These are phyloP conservation scores for Termitomyces heimii DNA, from an alignment of 768 basidiomycete species.

Conservation along the genomic window DNA sequence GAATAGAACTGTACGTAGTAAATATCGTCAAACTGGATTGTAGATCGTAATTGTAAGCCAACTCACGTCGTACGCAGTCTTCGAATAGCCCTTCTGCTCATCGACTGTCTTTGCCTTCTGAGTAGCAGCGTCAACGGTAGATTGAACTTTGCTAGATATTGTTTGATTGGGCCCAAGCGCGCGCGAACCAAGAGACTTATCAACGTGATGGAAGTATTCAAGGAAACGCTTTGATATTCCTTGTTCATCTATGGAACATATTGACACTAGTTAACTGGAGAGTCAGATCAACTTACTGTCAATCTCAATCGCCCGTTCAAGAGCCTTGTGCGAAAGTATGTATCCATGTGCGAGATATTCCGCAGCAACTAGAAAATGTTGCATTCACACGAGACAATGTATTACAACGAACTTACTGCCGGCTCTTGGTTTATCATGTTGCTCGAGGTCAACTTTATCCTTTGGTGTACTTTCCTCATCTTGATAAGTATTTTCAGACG, in stretches of 20 bases:
- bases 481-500: conserved; percentile 56
- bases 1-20: conserved; percentile 57
- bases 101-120: conserved; percentile 72
- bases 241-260: conserved; percentile 49
- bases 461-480: conserved; percentile 43
- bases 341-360: conserved; percentile 95
- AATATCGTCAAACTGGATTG: background rate
- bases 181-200: conserved; percentile 61
- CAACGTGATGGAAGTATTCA: conserved; percentile 67
- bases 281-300: conserved; percentile 40
- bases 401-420: conserved; percentile 47
- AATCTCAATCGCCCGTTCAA: conserved; percentile 78
- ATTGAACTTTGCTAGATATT: conserved; percentile 65
- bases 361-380: conserved; percentile 58
- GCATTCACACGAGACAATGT: background rate
- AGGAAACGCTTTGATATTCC: conserved; percentile 89
- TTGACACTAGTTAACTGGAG: background rate
- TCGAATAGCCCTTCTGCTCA: conserved; percentile 72
- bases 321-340: conserved; percentile 66
- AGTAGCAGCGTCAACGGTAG: conserved; percentile 55
- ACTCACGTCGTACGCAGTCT: conserved; percentile 62
- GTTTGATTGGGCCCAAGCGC: conserved; percentile 80
- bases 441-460: conserved; percentile 46
- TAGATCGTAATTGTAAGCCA: background rate
- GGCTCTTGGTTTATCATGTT: conserved; percentile 88